Evolutionary conservation across 2,329 filamentous ascomycete genomes (phyloP).

Genomic region (Cryphonectria parasitica): DNA sequence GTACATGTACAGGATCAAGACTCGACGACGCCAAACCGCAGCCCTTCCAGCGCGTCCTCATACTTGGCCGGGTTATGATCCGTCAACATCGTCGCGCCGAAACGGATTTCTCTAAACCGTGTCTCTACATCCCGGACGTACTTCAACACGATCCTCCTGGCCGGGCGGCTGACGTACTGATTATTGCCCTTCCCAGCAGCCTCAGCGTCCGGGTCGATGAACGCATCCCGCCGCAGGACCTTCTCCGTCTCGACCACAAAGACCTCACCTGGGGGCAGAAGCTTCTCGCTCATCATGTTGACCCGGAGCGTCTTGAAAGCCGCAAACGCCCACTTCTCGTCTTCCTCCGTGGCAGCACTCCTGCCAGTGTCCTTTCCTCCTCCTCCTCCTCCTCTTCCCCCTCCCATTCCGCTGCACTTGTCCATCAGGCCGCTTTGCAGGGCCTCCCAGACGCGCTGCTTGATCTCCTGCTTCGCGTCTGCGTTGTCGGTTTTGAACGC

Average conservation of each 20-base stretch:
- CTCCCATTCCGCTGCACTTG: conserved; percentile 59
- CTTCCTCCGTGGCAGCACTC: not conserved
- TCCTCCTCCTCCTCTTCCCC: conserved; percentile 29
- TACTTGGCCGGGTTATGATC: conserved; percentile 78
- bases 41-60: conserved; percentile 67
- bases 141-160: conserved; percentile 69
- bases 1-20: conserved; percentile 12
- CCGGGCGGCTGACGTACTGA: conserved; percentile 61
- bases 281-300: conserved; percentile 70
- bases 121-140: conserved; percentile 73
- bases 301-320: conserved; percentile 68
- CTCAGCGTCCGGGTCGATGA: conserved; percentile 46
- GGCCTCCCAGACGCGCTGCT: conserved; percentile 67
- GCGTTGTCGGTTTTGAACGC: conserved; percentile 74
- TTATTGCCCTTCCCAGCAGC: not conserved
- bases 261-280: conserved; percentile 76
- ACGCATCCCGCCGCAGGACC: conserved; percentile 70
- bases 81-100: conserved; percentile 73
- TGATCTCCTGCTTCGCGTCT: conserved; percentile 68
- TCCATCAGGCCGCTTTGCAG: conserved; percentile 65
- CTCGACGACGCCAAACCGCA: conserved; percentile 54
- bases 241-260: conserved; percentile 72
- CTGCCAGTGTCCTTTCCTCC: not conserved
- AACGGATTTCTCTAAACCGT: conserved; percentile 70
- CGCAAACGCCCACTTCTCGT: conserved; percentile 65